These are phyloP conservation scores for Penicillium sp. DNA, from an alignment of 2,329 filamentous ascomycete genomes.

Conservation along the genomic window DNA sequence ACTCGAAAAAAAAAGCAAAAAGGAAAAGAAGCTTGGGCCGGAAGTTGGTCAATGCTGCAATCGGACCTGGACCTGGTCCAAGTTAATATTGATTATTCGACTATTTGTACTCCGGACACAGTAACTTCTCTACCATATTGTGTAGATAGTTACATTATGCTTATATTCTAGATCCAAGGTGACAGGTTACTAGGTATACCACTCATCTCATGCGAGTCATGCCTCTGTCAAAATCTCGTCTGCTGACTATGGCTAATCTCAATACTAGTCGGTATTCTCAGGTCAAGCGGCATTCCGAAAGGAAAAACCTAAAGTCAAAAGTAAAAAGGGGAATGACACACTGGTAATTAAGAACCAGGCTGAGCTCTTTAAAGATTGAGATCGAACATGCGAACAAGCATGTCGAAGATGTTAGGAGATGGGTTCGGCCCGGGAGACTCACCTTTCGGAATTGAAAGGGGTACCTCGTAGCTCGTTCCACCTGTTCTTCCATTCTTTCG, in stretches of 20 bases:
- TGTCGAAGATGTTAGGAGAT: background rate
- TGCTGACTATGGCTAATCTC: background rate
- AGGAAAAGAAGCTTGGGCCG: conserved; percentile 24
- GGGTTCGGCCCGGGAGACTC: conserved; percentile 1
- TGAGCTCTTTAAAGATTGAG: background rate
- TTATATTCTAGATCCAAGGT: too few species aligned
- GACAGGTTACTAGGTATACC: too few species aligned
- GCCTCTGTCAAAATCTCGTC: too few species aligned
- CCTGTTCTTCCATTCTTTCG: conserved; percentile 5
- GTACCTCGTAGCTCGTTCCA: conserved; percentile 12
- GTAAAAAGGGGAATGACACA: background rate
- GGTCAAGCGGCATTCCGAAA: background rate
- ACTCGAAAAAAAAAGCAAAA: conserved; percentile 12
- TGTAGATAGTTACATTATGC: too few species aligned
- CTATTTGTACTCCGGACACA: too few species aligned
- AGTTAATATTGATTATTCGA: background rate
- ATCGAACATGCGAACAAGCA: too few species aligned
- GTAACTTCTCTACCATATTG: too few species aligned
- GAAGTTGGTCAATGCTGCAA: conserved; percentile 10
- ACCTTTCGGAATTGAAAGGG: conserved; percentile 2
- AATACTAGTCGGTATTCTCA: background rate
- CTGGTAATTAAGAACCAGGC: conserved; percentile 2
- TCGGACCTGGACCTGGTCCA: conserved; percentile 5
- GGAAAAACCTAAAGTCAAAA: background rate
- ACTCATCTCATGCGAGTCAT: too few species aligned